Evolutionary conservation across 2,329 filamentous ascomycete species (phyloP), one percentile per base, ranked within the genome.

Genomic region (Diaporthe vaccinii): DNA sequence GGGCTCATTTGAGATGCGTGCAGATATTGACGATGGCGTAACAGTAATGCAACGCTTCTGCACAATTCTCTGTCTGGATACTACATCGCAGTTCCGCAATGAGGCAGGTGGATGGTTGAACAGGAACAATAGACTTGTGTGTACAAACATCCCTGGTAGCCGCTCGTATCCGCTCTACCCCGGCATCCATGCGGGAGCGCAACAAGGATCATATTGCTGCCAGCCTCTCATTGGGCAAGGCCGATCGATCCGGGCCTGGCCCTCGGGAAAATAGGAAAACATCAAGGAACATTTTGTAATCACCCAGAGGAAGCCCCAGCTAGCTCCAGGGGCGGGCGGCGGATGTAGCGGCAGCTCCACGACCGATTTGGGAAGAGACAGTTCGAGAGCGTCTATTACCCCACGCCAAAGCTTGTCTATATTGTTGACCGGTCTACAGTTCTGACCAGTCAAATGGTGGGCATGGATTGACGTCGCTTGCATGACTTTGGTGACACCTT

Each of bases 11-110:
- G 34, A 39, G 46, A 41, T 28, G 49, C 65, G 49, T 69, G 65
- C 65, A 69, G 65, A 55, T 69, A 55, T 55, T 69, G 65, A 55
- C 49, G 65, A 55, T 69, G 49, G 65, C 49, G 65, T 55, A 36
- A 36, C 46, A 69, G 41, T 69, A 69, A 55, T 69, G 65, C 49
- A 51, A 69, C 65, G n/a, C 65, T 69, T 69, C 65, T 69, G 49
- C 65, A 41, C 34, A 28, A 20, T 31, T 31, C 46, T 28, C 17
- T 44, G 14, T 53, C 46, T 53, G 65, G 22, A 69, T 69, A 46
- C 46, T 41, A 69, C 65, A 69, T 69, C 46, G 46, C 34, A 22
- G 46, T 53, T 25, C 31, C 65, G 46, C 44, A 69, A 69, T 22
- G 17, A 15, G 65, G 65, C 65, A 69, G 49, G 65, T 69, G 65